phyloP scores from a whole-genome alignment of 192 early-diverging fungal genomes.

The Umbelopsis ramanniana region DNA sequence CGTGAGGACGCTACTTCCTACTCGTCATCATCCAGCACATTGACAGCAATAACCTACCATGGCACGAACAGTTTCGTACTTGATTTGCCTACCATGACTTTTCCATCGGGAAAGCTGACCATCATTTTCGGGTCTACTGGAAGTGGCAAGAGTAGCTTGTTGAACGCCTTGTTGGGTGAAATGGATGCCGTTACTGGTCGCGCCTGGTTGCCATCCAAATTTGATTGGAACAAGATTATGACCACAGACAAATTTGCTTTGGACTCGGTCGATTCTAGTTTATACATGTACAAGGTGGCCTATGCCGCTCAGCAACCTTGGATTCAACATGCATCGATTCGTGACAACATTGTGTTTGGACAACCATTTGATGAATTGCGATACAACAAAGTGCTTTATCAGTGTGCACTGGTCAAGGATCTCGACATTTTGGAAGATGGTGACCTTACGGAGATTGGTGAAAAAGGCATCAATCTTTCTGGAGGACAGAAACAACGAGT shows the following conservation, averaged over 20 bases:
- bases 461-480: conserved; percentile 66
- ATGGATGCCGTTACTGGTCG: conserved; percentile 47
- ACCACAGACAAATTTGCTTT: conserved; percentile 27
- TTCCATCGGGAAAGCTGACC: conserved; percentile 56
- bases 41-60: conserved; percentile 8
- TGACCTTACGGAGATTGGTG: conserved; percentile 73
- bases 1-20: neutral
- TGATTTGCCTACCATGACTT: conserved; percentile 45
- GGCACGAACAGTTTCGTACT: conserved; percentile 8
- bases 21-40: conserved; percentile 10
- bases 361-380: conserved; percentile 50
- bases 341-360: conserved; percentile 78
- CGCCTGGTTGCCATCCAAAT: conserved; percentile 33
- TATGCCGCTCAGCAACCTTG: conserved; percentile 61
- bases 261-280: conserved; percentile 22
- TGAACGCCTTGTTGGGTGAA: conserved; percentile 59
- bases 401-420: conserved; percentile 75
- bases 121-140: conserved; percentile 74
- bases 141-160: conserved; percentile 63
- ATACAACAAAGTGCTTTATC: conserved; percentile 69
- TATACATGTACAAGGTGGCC: conserved; percentile 37
- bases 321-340: conserved; percentile 64
- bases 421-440: conserved; percentile 64
- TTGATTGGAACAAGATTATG: conserved; percentile 23
- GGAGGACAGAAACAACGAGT: conserved; percentile 81